Evolutionary conservation across 1,284 basidiomycete species (phyloP).

Genomic region (Meira miltonrushii): DNA sequence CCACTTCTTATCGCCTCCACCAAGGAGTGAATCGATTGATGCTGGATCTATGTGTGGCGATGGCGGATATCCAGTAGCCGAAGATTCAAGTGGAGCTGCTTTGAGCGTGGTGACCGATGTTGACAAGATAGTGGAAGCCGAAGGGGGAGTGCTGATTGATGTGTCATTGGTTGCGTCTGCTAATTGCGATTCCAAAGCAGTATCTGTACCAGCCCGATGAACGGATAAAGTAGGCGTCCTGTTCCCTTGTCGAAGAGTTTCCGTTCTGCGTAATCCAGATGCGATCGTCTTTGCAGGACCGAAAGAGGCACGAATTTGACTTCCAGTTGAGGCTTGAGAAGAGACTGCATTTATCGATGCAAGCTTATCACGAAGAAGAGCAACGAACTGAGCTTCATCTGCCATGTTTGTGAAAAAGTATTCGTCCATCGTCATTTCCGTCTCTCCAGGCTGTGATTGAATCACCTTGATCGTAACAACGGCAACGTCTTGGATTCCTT

Average conservation of each 20-base stretch:
- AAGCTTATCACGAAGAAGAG: background rate
- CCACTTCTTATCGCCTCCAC: background rate
- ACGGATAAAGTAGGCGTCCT: no score
- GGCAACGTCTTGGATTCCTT: slow-evolving; percentile 21
- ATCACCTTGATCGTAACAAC: slow-evolving; percentile 38
- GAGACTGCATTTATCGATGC: no score
- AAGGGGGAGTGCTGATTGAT: background rate
- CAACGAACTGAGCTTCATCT: slow-evolving; percentile 20
- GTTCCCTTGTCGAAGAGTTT: no score
- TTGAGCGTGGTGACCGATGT: background rate
- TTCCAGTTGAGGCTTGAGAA: no score
- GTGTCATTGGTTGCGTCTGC: background rate
- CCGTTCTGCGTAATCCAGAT: no score
- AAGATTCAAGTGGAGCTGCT: background rate
- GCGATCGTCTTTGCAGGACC: no score
- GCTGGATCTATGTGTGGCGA: background rate
- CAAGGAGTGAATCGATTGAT: background rate
- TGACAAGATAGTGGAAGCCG: background rate
- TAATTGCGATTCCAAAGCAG: background rate
- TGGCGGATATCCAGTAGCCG: background rate
- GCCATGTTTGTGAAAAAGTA: slow-evolving; percentile 40
- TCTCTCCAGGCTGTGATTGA: slow-evolving; percentile 17
- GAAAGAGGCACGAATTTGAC: no score
- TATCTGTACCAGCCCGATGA: background rate
- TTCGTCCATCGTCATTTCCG: slow-evolving; percentile 40